These are phyloP conservation scores for Diplogelasinospora grovesii DNA, from an alignment of 495 filamentous ascomycete genomes.

Conservation along the genomic window DNA sequence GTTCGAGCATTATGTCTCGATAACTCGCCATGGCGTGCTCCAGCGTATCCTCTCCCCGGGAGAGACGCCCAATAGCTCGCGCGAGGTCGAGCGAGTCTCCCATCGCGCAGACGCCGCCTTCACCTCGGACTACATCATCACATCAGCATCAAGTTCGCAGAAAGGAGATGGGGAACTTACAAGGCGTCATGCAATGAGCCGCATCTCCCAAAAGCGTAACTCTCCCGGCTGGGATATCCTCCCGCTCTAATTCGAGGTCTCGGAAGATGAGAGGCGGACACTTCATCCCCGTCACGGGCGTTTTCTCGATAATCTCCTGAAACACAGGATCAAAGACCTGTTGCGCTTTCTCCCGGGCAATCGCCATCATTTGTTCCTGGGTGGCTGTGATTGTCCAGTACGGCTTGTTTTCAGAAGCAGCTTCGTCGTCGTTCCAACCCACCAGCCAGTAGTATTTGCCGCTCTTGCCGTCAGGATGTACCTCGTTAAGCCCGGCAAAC, in stretches of 20 bases:
- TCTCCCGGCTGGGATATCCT: constrained; percentile 27
- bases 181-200: constrained; percentile 49
- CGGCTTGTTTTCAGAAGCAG: constrained; percentile 5
- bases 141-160: not conserved
- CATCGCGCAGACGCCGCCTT: constrained; percentile 2
- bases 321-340: constrained; percentile 14
- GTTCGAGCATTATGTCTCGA: not conserved
- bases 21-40: not conserved
- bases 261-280: constrained; percentile 13
- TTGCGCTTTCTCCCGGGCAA: constrained; percentile 17
- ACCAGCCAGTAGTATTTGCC: constrained; percentile 21
- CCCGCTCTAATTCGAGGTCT: constrained; percentile 18
- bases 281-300: constrained; percentile 12
- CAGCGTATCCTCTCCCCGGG: not conserved
- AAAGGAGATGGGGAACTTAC: not conserved
- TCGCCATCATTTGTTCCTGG: constrained; percentile 14
- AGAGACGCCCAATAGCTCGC: not conserved
- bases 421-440: constrained; percentile 18
- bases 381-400: constrained; percentile 19
- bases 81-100: not conserved
- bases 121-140: not conserved
- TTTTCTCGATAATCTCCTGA: constrained; percentile 17
- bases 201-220: constrained; percentile 44
- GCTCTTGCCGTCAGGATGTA: constrained; percentile 15
- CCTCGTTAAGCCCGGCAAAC: constrained; percentile 18